Percentiles rank a stretch among this genome's conserved stretches.
phyloP scores from a whole-genome alignment of 176 grass and related monocot genomes.

The Cocos nucifera region DNA sequence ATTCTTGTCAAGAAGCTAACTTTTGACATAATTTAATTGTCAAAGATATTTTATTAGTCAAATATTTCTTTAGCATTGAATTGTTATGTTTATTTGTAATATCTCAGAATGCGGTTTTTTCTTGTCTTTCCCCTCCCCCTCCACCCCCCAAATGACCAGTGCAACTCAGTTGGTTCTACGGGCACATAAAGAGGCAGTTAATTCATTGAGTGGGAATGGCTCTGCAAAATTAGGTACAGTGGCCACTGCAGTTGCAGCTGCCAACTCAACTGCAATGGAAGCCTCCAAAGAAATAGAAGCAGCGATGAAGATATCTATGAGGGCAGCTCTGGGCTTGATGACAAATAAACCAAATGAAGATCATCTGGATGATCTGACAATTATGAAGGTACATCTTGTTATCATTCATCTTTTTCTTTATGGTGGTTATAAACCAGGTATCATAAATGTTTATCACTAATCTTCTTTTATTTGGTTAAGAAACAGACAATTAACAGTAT shows the following conservation, averaged over 20 bases:
- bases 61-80: too few relatives aligned
- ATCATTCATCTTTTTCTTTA: neutral
- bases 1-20: too few relatives aligned
- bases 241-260: constrained; percentile 71
- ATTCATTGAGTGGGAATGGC: constrained; percentile 57
- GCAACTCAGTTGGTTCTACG: constrained; percentile 72
- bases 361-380: constrained; percentile 75
- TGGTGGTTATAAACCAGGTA: too few relatives aligned
- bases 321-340: constrained; percentile 46
- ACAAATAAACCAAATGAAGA: constrained; percentile 58
- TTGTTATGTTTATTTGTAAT: too few relatives aligned
- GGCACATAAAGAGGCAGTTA: constrained; percentile 78
- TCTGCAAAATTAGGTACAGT: constrained; percentile 64
- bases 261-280: constrained; percentile 79
- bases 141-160: constrained; percentile 20
- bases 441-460: too few relatives aligned
- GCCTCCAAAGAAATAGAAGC: constrained; percentile 88
- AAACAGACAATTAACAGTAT: too few relatives aligned
- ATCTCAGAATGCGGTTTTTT: too few relatives aligned
- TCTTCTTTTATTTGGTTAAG: too few relatives aligned
- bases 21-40: too few relatives aligned
- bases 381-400: constrained; percentile 67
- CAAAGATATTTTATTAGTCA: too few relatives aligned
- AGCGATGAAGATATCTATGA: constrained; percentile 73
- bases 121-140: too few relatives aligned